phyloP scores from a whole-genome alignment of 2,329 filamentous ascomycete species.

The Beauveria sp. region DNA sequence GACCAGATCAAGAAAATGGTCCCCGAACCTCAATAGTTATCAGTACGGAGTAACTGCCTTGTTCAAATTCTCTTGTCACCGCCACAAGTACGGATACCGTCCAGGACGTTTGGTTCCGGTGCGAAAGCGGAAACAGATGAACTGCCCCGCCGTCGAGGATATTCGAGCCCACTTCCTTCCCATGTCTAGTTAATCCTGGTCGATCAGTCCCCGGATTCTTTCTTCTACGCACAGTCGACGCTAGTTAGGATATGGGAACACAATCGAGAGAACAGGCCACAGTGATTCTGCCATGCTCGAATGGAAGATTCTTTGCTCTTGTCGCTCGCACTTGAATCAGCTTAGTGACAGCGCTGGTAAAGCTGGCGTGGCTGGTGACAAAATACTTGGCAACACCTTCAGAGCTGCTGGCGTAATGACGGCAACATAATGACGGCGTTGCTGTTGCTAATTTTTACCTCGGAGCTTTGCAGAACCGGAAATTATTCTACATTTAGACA shows the following conservation, averaged over 20 bases:
- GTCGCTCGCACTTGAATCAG: not conserved
- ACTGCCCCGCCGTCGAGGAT: conserved; percentile 1
- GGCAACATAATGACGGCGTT: not conserved
- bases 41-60: not conserved
- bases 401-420: not conserved
- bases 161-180: not conserved
- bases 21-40: not conserved
- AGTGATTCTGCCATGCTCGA: not conserved
- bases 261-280: not conserved
- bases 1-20: not conserved
- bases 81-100: not conserved
- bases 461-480: too few species aligned
- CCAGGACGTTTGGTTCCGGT: not conserved
- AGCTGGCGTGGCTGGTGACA: not conserved
- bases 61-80: not conserved
- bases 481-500: too few species aligned
- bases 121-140: conserved; percentile 3
- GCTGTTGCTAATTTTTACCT: too few species aligned
- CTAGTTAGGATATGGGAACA: not conserved
- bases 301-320: not conserved
- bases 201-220: conserved; percentile 5
- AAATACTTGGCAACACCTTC: not conserved
- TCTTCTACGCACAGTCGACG: not conserved
- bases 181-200: not conserved
- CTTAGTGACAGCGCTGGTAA: not conserved